Conservation (phyloP, 371 early-diverging fungal species). For the Mucor circinelloides region DNA sequence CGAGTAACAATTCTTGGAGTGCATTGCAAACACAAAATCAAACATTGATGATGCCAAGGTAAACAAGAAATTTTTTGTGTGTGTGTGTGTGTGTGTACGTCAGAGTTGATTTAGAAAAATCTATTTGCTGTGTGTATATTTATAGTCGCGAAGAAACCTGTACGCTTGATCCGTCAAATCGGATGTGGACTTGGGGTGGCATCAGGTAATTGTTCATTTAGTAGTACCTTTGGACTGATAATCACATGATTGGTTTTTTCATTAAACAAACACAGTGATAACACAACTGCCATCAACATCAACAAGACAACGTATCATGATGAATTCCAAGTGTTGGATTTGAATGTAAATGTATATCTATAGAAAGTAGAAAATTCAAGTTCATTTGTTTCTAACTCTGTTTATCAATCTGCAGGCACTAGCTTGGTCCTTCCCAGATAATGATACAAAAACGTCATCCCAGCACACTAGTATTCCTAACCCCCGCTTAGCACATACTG, state of each 20-base stretch:
- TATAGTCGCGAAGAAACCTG: constrained; percentile 16
- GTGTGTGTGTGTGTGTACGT: background rate
- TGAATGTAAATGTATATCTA: background rate
- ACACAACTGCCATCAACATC: constrained; percentile 10
- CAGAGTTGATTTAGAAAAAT: background rate
- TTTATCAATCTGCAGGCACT: background rate
- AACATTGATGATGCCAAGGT: constrained; percentile 14
- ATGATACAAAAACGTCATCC: background rate
- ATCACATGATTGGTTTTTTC: no score
- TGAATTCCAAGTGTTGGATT: constrained; percentile 9
- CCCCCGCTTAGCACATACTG: constrained; percentile 20
- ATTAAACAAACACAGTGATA: no score
- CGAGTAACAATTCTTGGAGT: constrained; percentile 8
- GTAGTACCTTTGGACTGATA: no score
- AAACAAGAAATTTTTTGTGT: background rate
- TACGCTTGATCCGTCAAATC: constrained; percentile 12
- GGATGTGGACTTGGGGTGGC: constrained; percentile 28
- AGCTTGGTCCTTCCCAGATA: constrained; percentile 4
- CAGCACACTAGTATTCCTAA: background rate
- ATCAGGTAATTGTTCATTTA: constrained; percentile 12
- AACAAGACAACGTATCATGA: constrained; percentile 10
- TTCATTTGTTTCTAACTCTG: no score
- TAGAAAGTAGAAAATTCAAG: no score
- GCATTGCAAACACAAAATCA: constrained; percentile 8
- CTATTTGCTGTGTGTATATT: background rate